These are phyloP conservation scores for Macrolepiota dolichaula DNA, from an alignment of 768 basidiomycete species.

Conservation along the genomic window DNA sequence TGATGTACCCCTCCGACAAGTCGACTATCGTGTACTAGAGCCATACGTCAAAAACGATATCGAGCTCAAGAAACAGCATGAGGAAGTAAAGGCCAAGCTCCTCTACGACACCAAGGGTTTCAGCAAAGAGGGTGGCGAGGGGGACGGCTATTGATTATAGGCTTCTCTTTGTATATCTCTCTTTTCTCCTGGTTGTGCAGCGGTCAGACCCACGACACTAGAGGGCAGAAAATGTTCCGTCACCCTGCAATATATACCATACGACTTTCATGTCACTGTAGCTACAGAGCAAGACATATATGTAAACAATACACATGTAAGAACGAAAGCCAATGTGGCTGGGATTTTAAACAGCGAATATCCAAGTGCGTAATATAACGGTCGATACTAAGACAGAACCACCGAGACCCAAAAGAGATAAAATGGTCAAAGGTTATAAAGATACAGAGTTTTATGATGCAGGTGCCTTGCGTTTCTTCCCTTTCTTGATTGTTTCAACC, in stretches of 20 bases:
- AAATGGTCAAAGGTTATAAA: constrained; percentile 21
- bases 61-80: constrained; percentile 73
- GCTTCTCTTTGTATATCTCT: neutral
- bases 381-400: constrained; percentile 14
- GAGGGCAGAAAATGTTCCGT: neutral
- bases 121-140: constrained; percentile 93
- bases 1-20: constrained; percentile 73
- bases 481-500: constrained; percentile 50
- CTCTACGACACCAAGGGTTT: constrained; percentile 86
- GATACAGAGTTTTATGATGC: constrained; percentile 24
- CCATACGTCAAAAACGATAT: constrained; percentile 72
- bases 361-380: constrained; percentile 12
- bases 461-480: constrained; percentile 52
- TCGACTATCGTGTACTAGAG: constrained; percentile 67
- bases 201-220: neutral
- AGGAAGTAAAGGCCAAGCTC: constrained; percentile 79
- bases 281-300: constrained; percentile 9
- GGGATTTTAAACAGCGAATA: constrained; percentile 10
- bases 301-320: constrained; percentile 10
- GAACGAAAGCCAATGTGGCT: constrained; percentile 1
- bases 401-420: constrained; percentile 17
- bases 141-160: constrained; percentile 78
- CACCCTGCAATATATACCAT: neutral
- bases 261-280: constrained; percentile 8
- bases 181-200: neutral